Evolutionary conservation across 83 land plant genomes (phyloP), one percentile per base, ranked within the genome.

Genomic region (Diphasiastrum complanatum): DNA sequence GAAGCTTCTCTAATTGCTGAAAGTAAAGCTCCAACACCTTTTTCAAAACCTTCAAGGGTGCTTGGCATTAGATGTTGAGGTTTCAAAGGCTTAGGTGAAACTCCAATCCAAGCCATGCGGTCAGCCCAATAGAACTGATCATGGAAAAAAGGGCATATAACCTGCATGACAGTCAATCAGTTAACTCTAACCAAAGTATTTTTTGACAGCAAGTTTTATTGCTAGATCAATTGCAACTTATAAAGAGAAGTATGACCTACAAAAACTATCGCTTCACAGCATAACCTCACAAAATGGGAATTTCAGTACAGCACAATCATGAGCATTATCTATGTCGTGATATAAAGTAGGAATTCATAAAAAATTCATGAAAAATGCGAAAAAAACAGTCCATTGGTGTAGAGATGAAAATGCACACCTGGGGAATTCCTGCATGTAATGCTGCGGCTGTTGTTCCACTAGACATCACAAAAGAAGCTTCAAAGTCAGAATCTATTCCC

Each of bases 101-200:
- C 91, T 65, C 95, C 97, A 65, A 87, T 73, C 97, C 97, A 91
- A 40, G 51, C 73, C 83, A 92, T 83, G 45, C 82, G 80, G 52
- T 92, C 96, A 22, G 95, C 98, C 98, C 98, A 92, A 45, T 88
- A 92, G 59, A 83, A 92, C 68, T 92, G 98, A 70, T 92, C 98
- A 35, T 81, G 71, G 12, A 85, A 70, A 61, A 92, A 92, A 24
- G 98, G 98, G 71, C 98, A 92, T 8, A 88, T 55, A 28, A 92
- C 61, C 96, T 89, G 80, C 24, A 28, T n/a, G n/a, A n/a, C n/a
- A n/a, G n/a, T n/a, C n/a, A n/a, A n/a, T n/a, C n/a, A n/a, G n/a
- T n/a, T n/a, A n/a, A n/a, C n/a, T n/a, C n/a, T n/a, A n/a, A n/a
- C n/a, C n/a, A n/a, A n/a, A n/a, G n/a, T n/a, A n/a, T n/a, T n/a